Conservation (phyloP, 768 basidiomycete species). For the Pluteus cervinus region DNA sequence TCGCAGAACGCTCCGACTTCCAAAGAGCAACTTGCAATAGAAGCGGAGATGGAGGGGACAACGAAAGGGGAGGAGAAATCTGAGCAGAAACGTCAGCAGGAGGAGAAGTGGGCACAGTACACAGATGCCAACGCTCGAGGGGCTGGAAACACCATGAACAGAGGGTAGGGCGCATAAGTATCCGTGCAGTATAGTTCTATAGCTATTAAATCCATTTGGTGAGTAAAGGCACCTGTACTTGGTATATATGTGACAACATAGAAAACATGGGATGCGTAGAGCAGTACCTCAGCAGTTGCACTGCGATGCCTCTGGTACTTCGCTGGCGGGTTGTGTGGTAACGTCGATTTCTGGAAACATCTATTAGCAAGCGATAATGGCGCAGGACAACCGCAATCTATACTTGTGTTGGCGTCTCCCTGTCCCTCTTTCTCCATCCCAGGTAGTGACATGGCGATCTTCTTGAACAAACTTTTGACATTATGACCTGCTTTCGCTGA, state of each 20-base stretch:
- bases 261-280: conserved; percentile 8
- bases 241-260: conserved; percentile 14
- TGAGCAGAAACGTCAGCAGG: conserved; percentile 76
- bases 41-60: conserved; percentile 84
- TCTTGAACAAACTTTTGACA: conserved; percentile 98
- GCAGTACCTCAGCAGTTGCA: conserved; percentile 62
- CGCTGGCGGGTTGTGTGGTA: conserved; percentile 57
- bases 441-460: conserved; percentile 96
- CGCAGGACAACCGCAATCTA: conserved; percentile 13
- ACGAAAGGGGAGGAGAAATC: conserved; percentile 55
- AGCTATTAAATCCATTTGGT: conserved; percentile 5
- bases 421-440: conserved; percentile 87
- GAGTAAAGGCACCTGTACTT: conserved; percentile 3
- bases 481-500: conserved; percentile 99
- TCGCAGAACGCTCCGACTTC: conserved; percentile 64
- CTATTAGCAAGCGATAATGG: conserved; percentile 2
- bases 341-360: conserved; percentile 79
- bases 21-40: conserved; percentile 71
- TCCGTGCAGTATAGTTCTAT: conserved; percentile 14
- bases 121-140: conserved; percentile 84
- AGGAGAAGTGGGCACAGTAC: conserved; percentile 88
- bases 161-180: conserved; percentile 46
- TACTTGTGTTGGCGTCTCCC: conserved; percentile 50
- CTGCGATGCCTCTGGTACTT: conserved; percentile 81
- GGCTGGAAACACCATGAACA: conserved; percentile 96